phyloP scores from a whole-genome alignment of 202 grass and related monocot species.

The Carex arenaria region DNA sequence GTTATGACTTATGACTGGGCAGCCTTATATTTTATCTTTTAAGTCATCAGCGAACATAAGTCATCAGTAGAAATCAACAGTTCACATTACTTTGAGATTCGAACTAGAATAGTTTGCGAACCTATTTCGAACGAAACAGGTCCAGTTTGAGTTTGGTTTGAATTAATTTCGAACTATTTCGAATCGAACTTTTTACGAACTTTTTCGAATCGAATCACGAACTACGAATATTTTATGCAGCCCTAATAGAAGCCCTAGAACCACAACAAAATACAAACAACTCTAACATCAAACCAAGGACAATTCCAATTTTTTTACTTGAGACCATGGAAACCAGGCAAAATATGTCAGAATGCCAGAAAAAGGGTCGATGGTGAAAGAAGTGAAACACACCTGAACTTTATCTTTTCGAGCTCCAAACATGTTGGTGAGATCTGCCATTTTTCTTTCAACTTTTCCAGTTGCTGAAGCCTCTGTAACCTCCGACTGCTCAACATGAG shows the following conservation, averaged over 20 bases:
- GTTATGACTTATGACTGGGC: too few relatives aligned
- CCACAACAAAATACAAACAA: not conserved
- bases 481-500: constrained; percentile 42
- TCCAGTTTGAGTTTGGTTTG: too few relatives aligned
- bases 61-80: too few relatives aligned
- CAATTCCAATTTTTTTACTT: not conserved
- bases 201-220: too few relatives aligned
- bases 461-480: constrained; percentile 32
- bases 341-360: not conserved
- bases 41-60: too few relatives aligned
- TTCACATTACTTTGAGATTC: too few relatives aligned
- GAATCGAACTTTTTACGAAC: too few relatives aligned
- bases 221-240: too few relatives aligned
- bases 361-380: not conserved
- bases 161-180: too few relatives aligned
- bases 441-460: constrained; percentile 43
- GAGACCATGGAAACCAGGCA: not conserved
- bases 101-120: too few relatives aligned
- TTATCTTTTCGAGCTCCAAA: constrained; percentile 68
- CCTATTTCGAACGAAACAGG: too few relatives aligned
- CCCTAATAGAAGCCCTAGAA: not conserved
- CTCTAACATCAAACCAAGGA: not conserved
- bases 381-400: constrained; percentile 36
- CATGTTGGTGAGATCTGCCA: constrained; percentile 40
- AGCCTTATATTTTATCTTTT: too few relatives aligned